These are phyloP conservation scores for Metschnikowia aberdeeniae DNA, from an alignment of 805 yeast genomes.

Conservation along the genomic window DNA sequence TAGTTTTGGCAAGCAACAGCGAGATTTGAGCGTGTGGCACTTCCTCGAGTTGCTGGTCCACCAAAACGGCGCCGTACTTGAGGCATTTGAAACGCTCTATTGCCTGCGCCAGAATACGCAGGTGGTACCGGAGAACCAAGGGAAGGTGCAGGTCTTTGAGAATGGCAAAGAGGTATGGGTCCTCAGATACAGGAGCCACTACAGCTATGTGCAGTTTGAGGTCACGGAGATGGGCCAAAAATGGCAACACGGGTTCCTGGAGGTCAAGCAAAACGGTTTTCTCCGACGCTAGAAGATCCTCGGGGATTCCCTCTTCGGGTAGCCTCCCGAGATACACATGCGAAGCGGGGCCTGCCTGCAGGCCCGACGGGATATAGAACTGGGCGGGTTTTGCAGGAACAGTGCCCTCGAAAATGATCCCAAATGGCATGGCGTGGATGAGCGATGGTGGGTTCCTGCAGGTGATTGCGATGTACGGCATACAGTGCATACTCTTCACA, in stretches of 20 bases:
- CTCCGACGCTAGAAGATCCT: not conserved
- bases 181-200: conserved; percentile 5
- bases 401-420: conserved; percentile 6
- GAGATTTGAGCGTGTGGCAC: not conserved
- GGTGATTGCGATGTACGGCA: too few species aligned
- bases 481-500: too few species aligned
- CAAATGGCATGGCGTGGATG: conserved; percentile 9
- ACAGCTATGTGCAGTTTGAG: not conserved
- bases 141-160: conserved; percentile 3
- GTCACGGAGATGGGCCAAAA: not conserved
- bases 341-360: not conserved
- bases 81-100: conserved; percentile 12
- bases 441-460: too few species aligned
- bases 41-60: not conserved
- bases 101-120: not conserved
- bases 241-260: not conserved
- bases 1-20: not conserved
- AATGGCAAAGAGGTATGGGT: not conserved
- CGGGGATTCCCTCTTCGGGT: not conserved
- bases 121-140: conserved; percentile 3
- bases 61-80: conserved; percentile 7
- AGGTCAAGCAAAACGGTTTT: conserved; percentile 2
- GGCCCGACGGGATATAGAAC: conserved; percentile 6
- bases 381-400: conserved; percentile 4
- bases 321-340: conserved; percentile 1